phyloP scores from a whole-genome alignment of 2,329 filamentous ascomycete genomes.

The Hypoxylon rubiginosum region DNA sequence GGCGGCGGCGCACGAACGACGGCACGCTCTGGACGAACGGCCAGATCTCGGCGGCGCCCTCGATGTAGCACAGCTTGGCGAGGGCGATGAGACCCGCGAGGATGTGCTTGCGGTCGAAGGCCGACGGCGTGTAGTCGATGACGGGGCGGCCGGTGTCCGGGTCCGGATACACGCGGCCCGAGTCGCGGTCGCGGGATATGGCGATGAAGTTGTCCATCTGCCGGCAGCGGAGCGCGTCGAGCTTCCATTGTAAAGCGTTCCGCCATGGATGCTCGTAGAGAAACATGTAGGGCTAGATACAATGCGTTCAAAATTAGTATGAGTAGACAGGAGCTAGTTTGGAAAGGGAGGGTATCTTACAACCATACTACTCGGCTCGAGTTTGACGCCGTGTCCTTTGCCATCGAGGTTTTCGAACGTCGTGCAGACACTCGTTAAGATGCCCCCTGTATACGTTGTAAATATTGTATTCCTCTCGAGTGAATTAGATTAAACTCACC shows the following conservation, averaged over 20 bases:
- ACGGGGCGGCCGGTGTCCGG: slow-evolving; percentile 73
- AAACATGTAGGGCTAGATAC: slow-evolving; percentile 70
- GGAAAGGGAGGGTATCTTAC: slow-evolving; percentile 53
- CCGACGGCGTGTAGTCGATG: slow-evolving; percentile 78
- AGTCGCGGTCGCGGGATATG: slow-evolving; percentile 80
- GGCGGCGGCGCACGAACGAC: slow-evolving; percentile 67
- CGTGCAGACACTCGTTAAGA: slow-evolving; percentile 82
- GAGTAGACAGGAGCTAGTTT: not conserved
- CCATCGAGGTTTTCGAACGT: slow-evolving; percentile 86
- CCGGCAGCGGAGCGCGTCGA: slow-evolving; percentile 75
- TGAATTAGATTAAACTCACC: slow-evolving; percentile 49
- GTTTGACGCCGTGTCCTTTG: slow-evolving; percentile 83
- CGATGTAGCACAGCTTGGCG: slow-evolving; percentile 82
- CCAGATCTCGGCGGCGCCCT: slow-evolving; percentile 85
- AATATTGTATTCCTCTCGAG: not conserved
- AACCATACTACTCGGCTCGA: slow-evolving; percentile 82
- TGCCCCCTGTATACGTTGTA: slow-evolving; percentile 66
- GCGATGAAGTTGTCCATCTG: slow-evolving; percentile 80
- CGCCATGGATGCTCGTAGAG: slow-evolving; percentile 75
- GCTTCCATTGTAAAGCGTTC: slow-evolving; percentile 78
- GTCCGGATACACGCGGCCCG: slow-evolving; percentile 81
- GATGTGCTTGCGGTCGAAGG: slow-evolving; percentile 78
- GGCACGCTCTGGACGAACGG: slow-evolving; percentile 71
- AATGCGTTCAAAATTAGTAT: slow-evolving; percentile 23
- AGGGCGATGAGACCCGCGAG: slow-evolving; percentile 79